phyloP scores from a whole-genome alignment of 306 rosid species.

The Dalbergia cochinchinensis region DNA sequence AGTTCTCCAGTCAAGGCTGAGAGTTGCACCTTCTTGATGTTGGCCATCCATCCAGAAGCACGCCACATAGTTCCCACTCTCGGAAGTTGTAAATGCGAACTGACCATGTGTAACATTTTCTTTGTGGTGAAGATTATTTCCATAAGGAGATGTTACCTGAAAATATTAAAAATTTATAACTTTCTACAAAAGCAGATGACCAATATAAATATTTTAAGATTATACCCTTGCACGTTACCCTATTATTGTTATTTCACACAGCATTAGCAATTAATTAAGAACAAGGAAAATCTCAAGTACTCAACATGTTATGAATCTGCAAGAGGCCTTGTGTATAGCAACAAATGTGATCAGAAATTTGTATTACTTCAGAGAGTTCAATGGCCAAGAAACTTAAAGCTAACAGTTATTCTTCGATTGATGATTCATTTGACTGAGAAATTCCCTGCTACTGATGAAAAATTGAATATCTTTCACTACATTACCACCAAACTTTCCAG shows the following conservation, averaged over 20 bases:
- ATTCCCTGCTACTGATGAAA: neutral
- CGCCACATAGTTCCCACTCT: slow-evolving; percentile 57
- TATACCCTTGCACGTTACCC: neutral
- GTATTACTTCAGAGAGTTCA: neutral
- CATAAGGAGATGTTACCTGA: slow-evolving; percentile 64
- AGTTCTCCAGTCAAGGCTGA: slow-evolving; percentile 61
- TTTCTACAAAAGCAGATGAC: neutral
- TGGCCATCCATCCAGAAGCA: slow-evolving; percentile 55
- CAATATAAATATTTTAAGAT: slow-evolving; percentile 7
- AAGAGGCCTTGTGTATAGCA: neutral
- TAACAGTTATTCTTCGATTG: neutral
- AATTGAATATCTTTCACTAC: neutral
- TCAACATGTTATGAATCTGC: neutral
- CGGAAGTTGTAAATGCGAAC: slow-evolving; percentile 62
- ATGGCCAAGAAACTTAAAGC: neutral
- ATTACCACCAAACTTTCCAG: neutral
- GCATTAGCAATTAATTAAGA: slow-evolving; percentile 6
- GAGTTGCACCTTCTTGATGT: slow-evolving; percentile 40
- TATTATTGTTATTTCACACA: slow-evolving; percentile 9
- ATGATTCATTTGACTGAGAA: neutral
- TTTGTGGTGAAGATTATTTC: slow-evolving; percentile 54
- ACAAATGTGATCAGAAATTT: neutral
- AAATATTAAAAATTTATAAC: neutral
- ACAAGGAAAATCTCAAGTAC: neutral
- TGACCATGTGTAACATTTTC: slow-evolving; percentile 64